Percentiles rank a stretch among this genome's conserved stretches.
phyloP scores from a whole-genome alignment of 305 asterid species.

The Fraxinus xanthoxyloides region DNA sequence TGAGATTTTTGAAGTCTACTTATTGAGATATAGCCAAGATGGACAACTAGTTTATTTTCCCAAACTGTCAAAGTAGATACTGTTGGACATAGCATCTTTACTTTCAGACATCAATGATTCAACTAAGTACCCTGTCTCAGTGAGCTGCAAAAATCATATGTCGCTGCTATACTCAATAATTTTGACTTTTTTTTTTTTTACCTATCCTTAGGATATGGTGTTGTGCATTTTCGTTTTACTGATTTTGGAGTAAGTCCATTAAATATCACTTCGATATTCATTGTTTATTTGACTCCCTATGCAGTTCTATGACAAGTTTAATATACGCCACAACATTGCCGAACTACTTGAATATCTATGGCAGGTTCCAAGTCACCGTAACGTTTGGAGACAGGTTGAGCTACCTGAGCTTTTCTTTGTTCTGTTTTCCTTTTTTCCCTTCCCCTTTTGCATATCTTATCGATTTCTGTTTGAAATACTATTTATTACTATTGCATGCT shows the following conservation, averaged over 20 bases:
- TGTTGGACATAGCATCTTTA: neutral
- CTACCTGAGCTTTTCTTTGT: slow-evolving; percentile 14
- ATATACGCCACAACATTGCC: slow-evolving; percentile 97
- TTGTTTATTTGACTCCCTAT: slow-evolving; percentile 22
- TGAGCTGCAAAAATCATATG: neutral
- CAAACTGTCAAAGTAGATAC: neutral
- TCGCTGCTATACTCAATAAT: neutral
- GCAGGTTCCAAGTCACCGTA: slow-evolving; percentile 97
- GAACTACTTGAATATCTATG: slow-evolving; percentile 95
- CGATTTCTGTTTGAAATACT: neutral
- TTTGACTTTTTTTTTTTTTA: neutral
- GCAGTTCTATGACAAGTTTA: slow-evolving; percentile 98
- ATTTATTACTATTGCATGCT: slow-evolving; percentile 15
- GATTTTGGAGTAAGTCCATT: neutral
- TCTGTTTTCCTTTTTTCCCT: neutral
- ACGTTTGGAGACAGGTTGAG: slow-evolving; percentile 90
- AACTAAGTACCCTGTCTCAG: neutral
- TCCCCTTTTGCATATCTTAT: neutral
- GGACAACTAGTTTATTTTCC: neutral
- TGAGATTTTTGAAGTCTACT: neutral
- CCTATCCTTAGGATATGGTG: neutral
- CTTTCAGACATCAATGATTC: neutral
- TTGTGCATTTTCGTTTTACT: neutral
- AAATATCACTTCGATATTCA: neutral
- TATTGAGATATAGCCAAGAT: neutral